Conservation (phyloP, 306 rosid genomes). For the Bauhinia variegata region DNA sequence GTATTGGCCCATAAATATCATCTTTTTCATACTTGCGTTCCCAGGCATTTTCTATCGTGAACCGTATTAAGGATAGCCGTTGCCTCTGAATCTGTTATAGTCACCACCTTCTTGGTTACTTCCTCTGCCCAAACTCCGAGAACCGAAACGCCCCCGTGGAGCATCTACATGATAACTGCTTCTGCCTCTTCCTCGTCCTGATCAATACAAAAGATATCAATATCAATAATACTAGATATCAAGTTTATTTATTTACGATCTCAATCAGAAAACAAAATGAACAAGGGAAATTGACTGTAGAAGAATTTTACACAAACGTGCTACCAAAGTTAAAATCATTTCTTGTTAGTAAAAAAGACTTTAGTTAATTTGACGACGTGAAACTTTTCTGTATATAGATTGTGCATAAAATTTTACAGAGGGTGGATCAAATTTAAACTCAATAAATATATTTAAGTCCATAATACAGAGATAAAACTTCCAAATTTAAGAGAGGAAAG, state of each 20-base stretch:
- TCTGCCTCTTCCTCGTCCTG: constrained; percentile 89
- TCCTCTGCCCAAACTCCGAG: constrained; percentile 68
- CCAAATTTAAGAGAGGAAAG: no score
- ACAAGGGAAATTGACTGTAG: not conserved
- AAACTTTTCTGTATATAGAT: no score
- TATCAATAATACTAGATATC: constrained; percentile 10
- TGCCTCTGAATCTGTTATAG: constrained; percentile 64
- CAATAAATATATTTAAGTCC: no score
- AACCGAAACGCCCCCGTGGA: constrained; percentile 77
- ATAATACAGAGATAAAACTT: no score
- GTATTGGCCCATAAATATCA: constrained; percentile 25
- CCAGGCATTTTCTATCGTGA: constrained; percentile 52
- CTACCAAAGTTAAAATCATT: no score
- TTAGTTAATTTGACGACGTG: no score
- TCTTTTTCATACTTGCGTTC: constrained; percentile 12
- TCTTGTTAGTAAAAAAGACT: no score
- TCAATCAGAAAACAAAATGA: not conserved
- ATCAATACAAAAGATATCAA: constrained; percentile 29
- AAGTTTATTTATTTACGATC: not conserved
- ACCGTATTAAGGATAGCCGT: constrained; percentile 72
- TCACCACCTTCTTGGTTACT: constrained; percentile 60
- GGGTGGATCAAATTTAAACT: no score
- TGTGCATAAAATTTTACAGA: no score
- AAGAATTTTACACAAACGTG: not conserved
- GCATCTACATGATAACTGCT: constrained; percentile 67